Evolutionary conservation across 1,284 basidiomycete species (phyloP).

Genomic region (Cryptococcus sp.): DNA sequence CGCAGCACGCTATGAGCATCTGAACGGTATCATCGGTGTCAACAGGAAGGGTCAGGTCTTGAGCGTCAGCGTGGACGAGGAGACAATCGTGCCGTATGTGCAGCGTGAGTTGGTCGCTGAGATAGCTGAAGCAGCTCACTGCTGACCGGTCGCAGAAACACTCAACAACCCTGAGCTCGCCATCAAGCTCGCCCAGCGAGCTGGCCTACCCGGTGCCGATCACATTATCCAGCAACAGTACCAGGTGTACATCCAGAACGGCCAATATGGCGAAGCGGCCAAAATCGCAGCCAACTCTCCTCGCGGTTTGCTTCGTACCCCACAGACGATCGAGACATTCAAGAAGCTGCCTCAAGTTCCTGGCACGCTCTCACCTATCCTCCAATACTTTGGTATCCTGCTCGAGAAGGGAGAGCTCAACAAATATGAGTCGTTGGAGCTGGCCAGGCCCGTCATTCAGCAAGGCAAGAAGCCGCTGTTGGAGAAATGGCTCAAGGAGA

Average conservation of each 20-base stretch:
- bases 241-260: slow-evolving; percentile 85
- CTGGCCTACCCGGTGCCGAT: slow-evolving; percentile 96
- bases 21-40: slow-evolving; percentile 96
- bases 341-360: slow-evolving; percentile 89
- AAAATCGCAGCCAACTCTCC: slow-evolving; percentile 98
- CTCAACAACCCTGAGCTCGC: slow-evolving; percentile 98
- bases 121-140: neutral
- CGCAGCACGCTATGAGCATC: slow-evolving; percentile 91
- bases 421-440: slow-evolving; percentile 92
- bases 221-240: slow-evolving; percentile 97
- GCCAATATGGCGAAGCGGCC: slow-evolving; percentile 94
- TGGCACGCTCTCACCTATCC: slow-evolving; percentile 90
- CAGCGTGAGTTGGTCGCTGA: slow-evolving; percentile 56
- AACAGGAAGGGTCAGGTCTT: slow-evolving; percentile 99
- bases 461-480: slow-evolving; percentile 97
- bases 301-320: slow-evolving; percentile 90
- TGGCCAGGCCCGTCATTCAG: slow-evolving; percentile 92
- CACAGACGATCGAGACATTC: slow-evolving; percentile 96
- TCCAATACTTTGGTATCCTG: slow-evolving; percentile 98
- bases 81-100: slow-evolving; percentile 94
- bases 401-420: slow-evolving; percentile 98
- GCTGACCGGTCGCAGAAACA: slow-evolving; percentile 58
- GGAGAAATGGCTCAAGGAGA: slow-evolving; percentile 99
- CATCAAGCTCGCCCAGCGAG: slow-evolving; percentile 95
- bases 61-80: slow-evolving; percentile 95